These are phyloP conservation scores for Aspergillaceae sp. DNA, from an alignment of 2,329 filamentous ascomycete genomes.

Conservation along the genomic window DNA sequence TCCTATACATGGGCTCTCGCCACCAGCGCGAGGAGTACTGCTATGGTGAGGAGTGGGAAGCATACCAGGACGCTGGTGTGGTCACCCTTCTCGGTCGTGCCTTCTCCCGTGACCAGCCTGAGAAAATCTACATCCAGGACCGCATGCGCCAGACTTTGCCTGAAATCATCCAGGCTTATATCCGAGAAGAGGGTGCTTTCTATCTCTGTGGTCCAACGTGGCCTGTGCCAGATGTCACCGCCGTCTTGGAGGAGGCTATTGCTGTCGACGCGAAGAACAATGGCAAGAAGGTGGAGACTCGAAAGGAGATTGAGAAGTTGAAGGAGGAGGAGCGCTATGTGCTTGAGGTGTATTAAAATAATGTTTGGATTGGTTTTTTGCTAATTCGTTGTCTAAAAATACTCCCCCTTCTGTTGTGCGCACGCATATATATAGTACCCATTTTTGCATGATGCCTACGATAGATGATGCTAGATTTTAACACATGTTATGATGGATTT, in stretches of 20 bases:
- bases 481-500: too few relatives aligned
- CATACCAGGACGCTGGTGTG: constrained; percentile 88
- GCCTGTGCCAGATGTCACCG: constrained; percentile 95
- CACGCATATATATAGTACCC: too few relatives aligned
- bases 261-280: constrained; percentile 59
- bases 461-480: too few relatives aligned
- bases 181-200: constrained; percentile 81
- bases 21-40: constrained; percentile 98
- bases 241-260: constrained; percentile 88
- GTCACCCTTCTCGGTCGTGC: constrained; percentile 89
- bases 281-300: constrained; percentile 69
- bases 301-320: constrained; percentile 90
- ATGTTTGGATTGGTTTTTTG: too few relatives aligned
- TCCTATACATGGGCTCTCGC: constrained; percentile 92
- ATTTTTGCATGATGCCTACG: too few relatives aligned
- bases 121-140: constrained; percentile 99
- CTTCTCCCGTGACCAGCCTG: constrained; percentile 90
- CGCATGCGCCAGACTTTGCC: constrained; percentile 82
- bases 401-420: too few relatives aligned
- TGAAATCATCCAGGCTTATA: constrained; percentile 78
- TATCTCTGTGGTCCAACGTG: constrained; percentile 97
- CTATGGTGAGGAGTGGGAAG: constrained; percentile 98
- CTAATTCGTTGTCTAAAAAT: too few relatives aligned
- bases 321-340: constrained; percentile 95
- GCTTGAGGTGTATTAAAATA: constrained; percentile 78